Percentiles rank a stretch among this genome's conserved stretches.
Evolutionary conservation across 2,329 filamentous ascomycete species (phyloP).

Genomic region (Colletotrichum trifolii): DNA sequence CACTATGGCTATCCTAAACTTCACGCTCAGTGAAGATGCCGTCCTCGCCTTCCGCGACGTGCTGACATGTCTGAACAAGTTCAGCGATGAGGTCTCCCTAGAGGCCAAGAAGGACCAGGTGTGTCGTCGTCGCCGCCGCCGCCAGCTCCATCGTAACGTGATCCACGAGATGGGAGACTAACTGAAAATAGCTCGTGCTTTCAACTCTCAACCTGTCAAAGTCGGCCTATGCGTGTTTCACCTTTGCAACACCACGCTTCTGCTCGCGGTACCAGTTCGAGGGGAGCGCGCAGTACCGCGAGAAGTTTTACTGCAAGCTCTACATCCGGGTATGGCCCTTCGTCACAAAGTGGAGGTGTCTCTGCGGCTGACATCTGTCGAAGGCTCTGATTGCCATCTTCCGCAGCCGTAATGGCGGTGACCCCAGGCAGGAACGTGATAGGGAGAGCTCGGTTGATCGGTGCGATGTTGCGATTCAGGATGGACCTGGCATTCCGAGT

Average conservation of each 20-base stretch:
- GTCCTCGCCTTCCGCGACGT: conserved; percentile 78
- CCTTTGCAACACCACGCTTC: conserved; percentile 74
- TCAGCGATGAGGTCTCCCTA: conserved; percentile 81
- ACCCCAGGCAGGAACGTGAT: conserved; percentile 67
- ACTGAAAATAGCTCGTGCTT: conserved; percentile 70
- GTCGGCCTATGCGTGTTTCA: conserved; percentile 81
- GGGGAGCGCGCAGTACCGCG: conserved; percentile 60
- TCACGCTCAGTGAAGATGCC: conserved; percentile 79
- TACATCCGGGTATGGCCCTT: conserved; percentile 70
- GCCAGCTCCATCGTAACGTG: conserved; percentile 37
- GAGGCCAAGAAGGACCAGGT: conserved; percentile 78
- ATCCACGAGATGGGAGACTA: conserved; percentile 9
- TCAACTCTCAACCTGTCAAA: conserved; percentile 84
- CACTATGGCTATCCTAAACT: conserved; percentile 72
- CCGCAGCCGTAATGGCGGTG: conserved; percentile 70
- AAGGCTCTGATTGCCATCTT: conserved; percentile 79
- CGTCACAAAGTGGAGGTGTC: conserved; percentile 5
- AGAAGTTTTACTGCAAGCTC: conserved; percentile 79
- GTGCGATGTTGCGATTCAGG: conserved; percentile 80
- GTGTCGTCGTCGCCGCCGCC: conserved; percentile 36
- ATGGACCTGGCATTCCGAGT: conserved; percentile 76
- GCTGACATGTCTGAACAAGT: conserved; percentile 79
- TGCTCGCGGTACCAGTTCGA: conserved; percentile 79
- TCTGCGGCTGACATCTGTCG: too few relatives aligned
- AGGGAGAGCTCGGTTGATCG: conserved; percentile 77